Base-by-base conservation (phyloP, 139 green algal genomes). In the Auxenochlorella pyrenoidosa region DNA sequence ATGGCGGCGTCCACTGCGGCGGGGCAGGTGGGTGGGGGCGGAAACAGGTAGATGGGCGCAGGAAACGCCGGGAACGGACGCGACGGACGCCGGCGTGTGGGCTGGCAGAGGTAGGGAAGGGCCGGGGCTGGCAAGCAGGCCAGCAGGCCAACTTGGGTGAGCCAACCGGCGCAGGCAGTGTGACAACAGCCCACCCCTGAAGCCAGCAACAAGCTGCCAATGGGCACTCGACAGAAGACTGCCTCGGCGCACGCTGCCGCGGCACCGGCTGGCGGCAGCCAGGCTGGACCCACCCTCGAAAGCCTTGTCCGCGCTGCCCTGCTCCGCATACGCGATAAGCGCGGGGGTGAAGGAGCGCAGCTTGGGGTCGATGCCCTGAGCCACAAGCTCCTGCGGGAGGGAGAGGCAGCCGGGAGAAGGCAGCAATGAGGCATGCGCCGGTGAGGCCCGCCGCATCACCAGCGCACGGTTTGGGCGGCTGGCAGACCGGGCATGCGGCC, bases 311-410 rank as follows among this genome's bases (percentile, higher is more conserved):
- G 75, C 60, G 8, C 93, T 30, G 8, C 93, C 92, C 0, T 32
- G 51, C 34, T 91, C 86, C 3, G 87, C 86, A 44, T 88, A 94
- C 4, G 84, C 92, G 0, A 92, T 36, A 36, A 96, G 79, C 0
- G 93, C 93, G 34, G 93, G 93, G 40, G 84, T 73, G 68, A 93
- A 96, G 79, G 60, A 86, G 41, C 93, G 88, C 47, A 96, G 88
- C n/a, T 84, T 79, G 22, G 84, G 78, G 1, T 77, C 16, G 18
- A 85, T 84, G 30, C 68, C 77, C 3, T 86, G 86, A 5, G 84
- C 85, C 58, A 90, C 44, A 30, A 89, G 70, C 3, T 78, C 82
- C 66, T 79, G 82, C 80, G 63, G 16, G 12, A 30, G 66, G 32
- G 30, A 21, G 66, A 8, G 19, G 30, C 66, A 1, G 66, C 3